Percentiles rank a stretch among this genome's conserved stretches.
phyloP scores from a whole-genome alignment of 2,329 filamentous ascomycete species.

The Cadophora sp. region DNA sequence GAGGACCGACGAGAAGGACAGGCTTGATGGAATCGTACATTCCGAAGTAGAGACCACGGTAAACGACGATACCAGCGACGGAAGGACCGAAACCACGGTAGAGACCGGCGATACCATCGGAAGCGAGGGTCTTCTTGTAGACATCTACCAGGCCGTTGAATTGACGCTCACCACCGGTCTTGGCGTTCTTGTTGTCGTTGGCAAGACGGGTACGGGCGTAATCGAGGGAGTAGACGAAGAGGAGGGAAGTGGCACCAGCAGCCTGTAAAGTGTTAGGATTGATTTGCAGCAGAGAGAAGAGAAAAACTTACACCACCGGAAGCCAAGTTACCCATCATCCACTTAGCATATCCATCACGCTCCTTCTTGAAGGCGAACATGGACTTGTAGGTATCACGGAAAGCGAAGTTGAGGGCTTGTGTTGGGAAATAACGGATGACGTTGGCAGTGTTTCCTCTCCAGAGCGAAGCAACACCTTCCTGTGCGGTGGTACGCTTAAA shows the following conservation, averaged over 20 bases:
- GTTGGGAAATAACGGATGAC: conserved; percentile 99
- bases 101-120: conserved; percentile 98
- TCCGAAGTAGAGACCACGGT: conserved; percentile 99
- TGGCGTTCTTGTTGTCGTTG: conserved; percentile 99
- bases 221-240: conserved; percentile 99
- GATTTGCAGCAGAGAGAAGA: neutral
- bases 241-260: conserved; percentile 98
- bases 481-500: conserved; percentile 89
- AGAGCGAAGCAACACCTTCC: conserved; percentile 94
- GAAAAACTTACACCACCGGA: conserved; percentile 90
- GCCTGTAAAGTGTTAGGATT: conserved; percentile 57
- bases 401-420: conserved; percentile 99
- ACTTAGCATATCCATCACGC: conserved; percentile 95
- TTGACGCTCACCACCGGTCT: conserved; percentile 96
- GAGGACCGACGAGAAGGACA: conserved; percentile 86
- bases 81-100: conserved; percentile 99
- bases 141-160: conserved; percentile 99
- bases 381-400: conserved; percentile 99
- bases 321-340: conserved; percentile 99
- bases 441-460: conserved; percentile 99
- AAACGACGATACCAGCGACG: conserved; percentile 98
- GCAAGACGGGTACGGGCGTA: conserved; percentile 99
- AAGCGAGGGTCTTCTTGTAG: conserved; percentile 99
- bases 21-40: conserved; percentile 99
- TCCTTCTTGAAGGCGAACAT: conserved; percentile 99